These are phyloP conservation scores for Xylaria curta DNA, from an alignment of 495 filamentous ascomycete species.

Conservation along the genomic window DNA sequence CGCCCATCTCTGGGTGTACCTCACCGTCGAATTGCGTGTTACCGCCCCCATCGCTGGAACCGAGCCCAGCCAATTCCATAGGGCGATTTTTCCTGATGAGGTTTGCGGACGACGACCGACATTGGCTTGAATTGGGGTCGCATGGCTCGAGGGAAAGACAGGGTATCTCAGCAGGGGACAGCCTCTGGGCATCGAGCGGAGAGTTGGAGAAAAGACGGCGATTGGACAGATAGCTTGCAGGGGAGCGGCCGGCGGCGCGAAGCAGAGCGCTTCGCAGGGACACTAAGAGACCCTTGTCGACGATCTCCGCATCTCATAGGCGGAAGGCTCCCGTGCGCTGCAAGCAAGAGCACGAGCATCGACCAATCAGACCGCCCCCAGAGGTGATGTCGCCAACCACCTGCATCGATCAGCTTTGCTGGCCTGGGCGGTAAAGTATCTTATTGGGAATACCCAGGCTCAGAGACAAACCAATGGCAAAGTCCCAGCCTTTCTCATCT, in stretches of 20 bases:
- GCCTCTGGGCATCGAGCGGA: slow-evolving; percentile 32
- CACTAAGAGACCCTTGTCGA: slow-evolving; percentile 31
- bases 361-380: slow-evolving; percentile 33
- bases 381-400: slow-evolving; percentile 38
- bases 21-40: slow-evolving; percentile 10
- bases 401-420: slow-evolving; percentile 36
- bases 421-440: slow-evolving; percentile 39
- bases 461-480: not conserved
- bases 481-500: slow-evolving; percentile 13
- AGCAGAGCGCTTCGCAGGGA: slow-evolving; percentile 33
- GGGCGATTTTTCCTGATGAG: slow-evolving; percentile 29
- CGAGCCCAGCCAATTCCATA: not conserved
- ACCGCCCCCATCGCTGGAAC: slow-evolving; percentile 8
- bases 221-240: slow-evolving; percentile 29
- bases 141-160: not conserved
- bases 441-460: not conserved
- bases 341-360: slow-evolving; percentile 33
- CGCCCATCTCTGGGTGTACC: not conserved
- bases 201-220: slow-evolving; percentile 34
- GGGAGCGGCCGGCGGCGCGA: slow-evolving; percentile 36
- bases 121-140: slow-evolving; percentile 13
- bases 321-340: slow-evolving; percentile 33
- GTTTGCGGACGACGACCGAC: slow-evolving; percentile 27
- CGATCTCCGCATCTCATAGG: slow-evolving; percentile 41
- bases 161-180: slow-evolving; percentile 2